Evolutionary conservation across 768 basidiomycete genomes (phyloP), one percentile per base, ranked within the genome.

Genomic region (Pleurotus citrinopileatus): DNA sequence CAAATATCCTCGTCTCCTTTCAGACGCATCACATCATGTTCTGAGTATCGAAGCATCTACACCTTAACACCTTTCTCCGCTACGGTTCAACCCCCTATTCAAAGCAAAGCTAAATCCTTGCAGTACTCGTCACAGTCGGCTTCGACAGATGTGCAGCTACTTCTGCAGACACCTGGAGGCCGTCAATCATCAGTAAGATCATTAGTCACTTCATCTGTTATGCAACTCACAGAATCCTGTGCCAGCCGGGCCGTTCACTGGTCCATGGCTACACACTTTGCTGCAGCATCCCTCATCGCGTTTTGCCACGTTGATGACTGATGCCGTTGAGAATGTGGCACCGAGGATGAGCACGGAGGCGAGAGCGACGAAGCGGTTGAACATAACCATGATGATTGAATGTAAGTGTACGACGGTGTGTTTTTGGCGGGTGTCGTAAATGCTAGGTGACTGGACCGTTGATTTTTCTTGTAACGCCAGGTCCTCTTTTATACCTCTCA

Each of bases 101-200:
- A 40, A 19, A 19, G 38, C 17, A 7, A 15, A 13, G 38, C 38
- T 7, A 40, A 19, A 40, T 42, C 52, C 19, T 27, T 42, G 38
- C 52, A 44, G 19, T 17, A 12, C 3, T 20, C 34, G 23, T 51
- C 48, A n/a, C 48, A 51, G 23, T 51, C 48, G 9, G 28, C 34
- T n/a, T 51, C 48, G 4, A 51, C 48, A 19, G 48, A 51, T 19
- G 37, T 34, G 22, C 48, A 51, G 48, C 48, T 51, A 8, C 48
- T 51, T 34, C 23, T 51, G 48, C 48, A 51, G 22, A 51, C 32
- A 7, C 48, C 48, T 51, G 23, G 13, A 19, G 19, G 20, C 22
- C 12, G 10, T 25, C 17, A 46, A 34, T 22, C 13, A 34, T 22
- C 25, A 25, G 12, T 20, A 23, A 44, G 43, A 9, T 22, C 7